phyloP scores from a whole-genome alignment of 73 alveolate species.

The Paramecium bursaria region DNA sequence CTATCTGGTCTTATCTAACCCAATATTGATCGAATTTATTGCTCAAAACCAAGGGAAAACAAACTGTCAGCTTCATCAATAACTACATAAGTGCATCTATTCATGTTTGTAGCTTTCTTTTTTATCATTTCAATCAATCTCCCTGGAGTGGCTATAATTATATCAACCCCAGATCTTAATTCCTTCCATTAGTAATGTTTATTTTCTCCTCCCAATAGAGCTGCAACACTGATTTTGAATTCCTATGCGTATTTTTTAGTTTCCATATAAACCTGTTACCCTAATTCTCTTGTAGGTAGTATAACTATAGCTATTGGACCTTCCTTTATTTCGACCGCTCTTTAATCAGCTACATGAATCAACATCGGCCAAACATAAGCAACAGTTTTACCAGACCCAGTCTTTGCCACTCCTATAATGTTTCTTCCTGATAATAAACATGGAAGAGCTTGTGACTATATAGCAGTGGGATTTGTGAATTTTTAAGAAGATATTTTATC shows the following conservation, averaged over 20 bases:
- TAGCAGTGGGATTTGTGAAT: constrained; percentile 89
- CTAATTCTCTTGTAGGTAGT: constrained; percentile 90
- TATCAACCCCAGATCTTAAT: constrained; percentile 83
- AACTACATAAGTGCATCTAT: constrained; percentile 86
- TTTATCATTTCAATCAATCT: constrained; percentile 91
- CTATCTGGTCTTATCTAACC: constrained; percentile 74
- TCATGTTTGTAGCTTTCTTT: constrained; percentile 79
- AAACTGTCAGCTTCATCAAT: constrained; percentile 96
- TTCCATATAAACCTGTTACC: constrained; percentile 81
- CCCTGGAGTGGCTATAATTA: constrained; percentile 93
- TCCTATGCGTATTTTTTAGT: constrained; percentile 78
- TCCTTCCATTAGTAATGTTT: constrained; percentile 82
- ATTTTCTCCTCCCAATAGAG: constrained; percentile 91
- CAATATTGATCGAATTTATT: constrained; percentile 84
- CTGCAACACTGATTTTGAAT: constrained; percentile 77
- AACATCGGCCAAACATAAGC: constrained; percentile 75
- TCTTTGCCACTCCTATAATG: constrained; percentile 71
- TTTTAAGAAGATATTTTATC: constrained; percentile 69
- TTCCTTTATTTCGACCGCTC: constrained; percentile 68
- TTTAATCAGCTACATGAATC: constrained; percentile 58
- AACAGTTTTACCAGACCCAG: constrained; percentile 78
- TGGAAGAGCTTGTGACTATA: constrained; percentile 79
- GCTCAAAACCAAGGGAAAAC: constrained; percentile 94
- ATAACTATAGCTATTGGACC: constrained; percentile 78
- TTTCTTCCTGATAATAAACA: constrained; percentile 73